A percentile compares a stretch with the other conserved stretches of the same genome.
Conservation (phyloP, 2,329 filamentous ascomycete genomes). For the Sporothrix protearum region DNA sequence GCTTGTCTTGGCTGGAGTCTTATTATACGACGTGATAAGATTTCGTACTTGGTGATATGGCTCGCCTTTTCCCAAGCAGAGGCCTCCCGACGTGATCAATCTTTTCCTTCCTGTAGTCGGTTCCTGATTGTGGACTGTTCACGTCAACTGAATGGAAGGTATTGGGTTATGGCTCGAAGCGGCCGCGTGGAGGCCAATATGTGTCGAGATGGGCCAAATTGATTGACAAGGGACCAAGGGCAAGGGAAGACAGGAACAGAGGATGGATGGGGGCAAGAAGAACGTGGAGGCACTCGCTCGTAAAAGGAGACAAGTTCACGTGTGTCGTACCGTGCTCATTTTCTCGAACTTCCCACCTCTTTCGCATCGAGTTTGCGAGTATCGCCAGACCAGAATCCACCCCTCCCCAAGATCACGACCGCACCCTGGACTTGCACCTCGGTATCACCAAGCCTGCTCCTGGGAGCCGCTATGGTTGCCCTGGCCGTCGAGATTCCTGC, state of each 20-base stretch:
- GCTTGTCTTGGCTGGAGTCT: not conserved
- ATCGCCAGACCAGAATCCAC: too few species aligned
- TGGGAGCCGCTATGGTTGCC: constrained; percentile 8
- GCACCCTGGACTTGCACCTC: not conserved
- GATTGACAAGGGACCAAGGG: not conserved
- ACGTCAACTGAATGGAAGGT: not conserved
- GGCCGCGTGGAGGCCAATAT: constrained; percentile 4
- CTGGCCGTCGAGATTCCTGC: constrained; percentile 7
- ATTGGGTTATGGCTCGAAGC: not conserved
- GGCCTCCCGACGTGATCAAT: too few species aligned
- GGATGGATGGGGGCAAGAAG: too few species aligned
- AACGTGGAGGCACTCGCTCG: too few species aligned
- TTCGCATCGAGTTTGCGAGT: too few species aligned
- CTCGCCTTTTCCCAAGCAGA: not conserved
- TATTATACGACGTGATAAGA: not conserved
- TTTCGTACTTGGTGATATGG: not conserved
- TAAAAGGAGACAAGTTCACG: too few species aligned
- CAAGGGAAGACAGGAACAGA: not conserved
- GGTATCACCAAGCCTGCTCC: not conserved
- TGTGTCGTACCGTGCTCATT: too few species aligned
- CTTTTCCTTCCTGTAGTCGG: too few species aligned
- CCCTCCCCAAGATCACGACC: too few species aligned
- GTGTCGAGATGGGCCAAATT: not conserved
- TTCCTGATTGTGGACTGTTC: not conserved
- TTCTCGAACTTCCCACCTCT: too few species aligned